A percentile compares a stretch with the other conserved stretches of the same genome.
These are phyloP conservation scores for Collybiopsis luxurians DNA, from an alignment of 768 basidiomycete species.

Conservation along the genomic window DNA sequence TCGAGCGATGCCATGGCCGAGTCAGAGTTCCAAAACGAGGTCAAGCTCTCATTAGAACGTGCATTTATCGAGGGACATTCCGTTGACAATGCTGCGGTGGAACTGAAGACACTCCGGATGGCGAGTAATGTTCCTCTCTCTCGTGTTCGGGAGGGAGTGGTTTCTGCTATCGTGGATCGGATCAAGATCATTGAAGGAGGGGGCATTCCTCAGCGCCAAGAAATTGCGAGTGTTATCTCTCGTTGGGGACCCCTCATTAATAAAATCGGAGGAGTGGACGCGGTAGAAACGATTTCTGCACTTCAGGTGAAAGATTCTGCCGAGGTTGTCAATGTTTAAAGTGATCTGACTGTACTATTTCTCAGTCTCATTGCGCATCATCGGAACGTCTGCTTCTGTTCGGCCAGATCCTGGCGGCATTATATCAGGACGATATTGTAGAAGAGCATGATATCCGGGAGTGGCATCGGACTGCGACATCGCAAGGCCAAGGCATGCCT, in stretches of 20 bases:
- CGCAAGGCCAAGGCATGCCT: slow-evolving; percentile 49
- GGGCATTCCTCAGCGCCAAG: slow-evolving; percentile 55
- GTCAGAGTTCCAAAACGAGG: slow-evolving; percentile 74
- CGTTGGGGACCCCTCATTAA: slow-evolving; percentile 86
- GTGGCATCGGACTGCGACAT: slow-evolving; percentile 68
- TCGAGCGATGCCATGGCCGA: slow-evolving; percentile 45
- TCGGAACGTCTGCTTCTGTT: slow-evolving; percentile 71
- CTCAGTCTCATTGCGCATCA: slow-evolving; percentile 48
- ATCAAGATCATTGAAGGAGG: slow-evolving; percentile 62
- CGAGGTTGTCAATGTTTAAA: neutral
- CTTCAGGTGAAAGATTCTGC: slow-evolving; percentile 62
- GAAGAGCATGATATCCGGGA: slow-evolving; percentile 87
- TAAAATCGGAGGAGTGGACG: slow-evolving; percentile 79
- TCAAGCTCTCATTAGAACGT: slow-evolving; percentile 82
- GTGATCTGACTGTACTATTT: neutral
- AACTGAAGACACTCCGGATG: slow-evolving; percentile 96
- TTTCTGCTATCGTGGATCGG: slow-evolving; percentile 76
- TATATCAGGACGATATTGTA: slow-evolving; percentile 91
- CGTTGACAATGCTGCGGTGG: slow-evolving; percentile 90
- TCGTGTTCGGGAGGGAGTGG: slow-evolving; percentile 86
- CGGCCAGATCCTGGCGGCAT: slow-evolving; percentile 77
- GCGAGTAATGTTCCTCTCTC: slow-evolving; percentile 88
- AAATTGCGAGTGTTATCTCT: slow-evolving; percentile 58
- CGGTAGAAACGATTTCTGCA: slow-evolving; percentile 73
- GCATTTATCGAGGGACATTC: slow-evolving; percentile 91